Base-by-base conservation (phyloP, 2,329 filamentous ascomycete species). In the Plectosphaerella cucumerina region DNA sequence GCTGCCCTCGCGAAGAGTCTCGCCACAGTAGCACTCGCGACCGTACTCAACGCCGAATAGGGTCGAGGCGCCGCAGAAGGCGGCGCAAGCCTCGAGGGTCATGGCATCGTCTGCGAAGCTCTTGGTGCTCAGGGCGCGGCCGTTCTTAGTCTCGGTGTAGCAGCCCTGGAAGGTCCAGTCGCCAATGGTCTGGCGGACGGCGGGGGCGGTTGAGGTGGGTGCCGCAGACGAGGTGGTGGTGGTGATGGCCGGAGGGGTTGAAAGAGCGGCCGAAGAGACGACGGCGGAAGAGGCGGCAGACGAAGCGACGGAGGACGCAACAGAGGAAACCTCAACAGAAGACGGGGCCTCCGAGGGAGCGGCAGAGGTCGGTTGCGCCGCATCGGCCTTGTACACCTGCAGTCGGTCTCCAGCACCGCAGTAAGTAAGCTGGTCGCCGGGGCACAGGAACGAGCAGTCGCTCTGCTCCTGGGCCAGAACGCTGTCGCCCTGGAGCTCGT, bases 41-140 rank as follows among this genome's bases (percentile, higher is more conserved):
- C 51, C 53, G 26, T 56, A 57, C 52, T 58, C 55, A 14, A 53
- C 44, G 14, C 56, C 56, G 47, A 49, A 48, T 41, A 47, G 45
- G 22, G 37, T 9, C 12, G 45, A 14, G 33, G 56, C 23, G 26
- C 15, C 31, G 62, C 80, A 84, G 61, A 76, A 73, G 5, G 65
- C 61, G 46, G 78, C 67, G 58, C 80, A 82, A 20, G 70, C 71
- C 46, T 67, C 70, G 60, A 68, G 72, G 55, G 65, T 71, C 60
- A 76, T 67, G 45, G 58, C 48, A n/a, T 72, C 72, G 33, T 77
- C 58, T 50, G 73, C 63, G 18, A 39, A 64, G 2, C 53, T 55
- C 12, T 59, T 61, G 11, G 56, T 57, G 4, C 45, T 56, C 4
- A 71, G 58, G 1, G 68, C 64, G 2, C 68, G 61, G 17, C 39